Base-by-base conservation (phyloP, 305 asterid genomes). In the Fraxinus floribunda region DNA sequence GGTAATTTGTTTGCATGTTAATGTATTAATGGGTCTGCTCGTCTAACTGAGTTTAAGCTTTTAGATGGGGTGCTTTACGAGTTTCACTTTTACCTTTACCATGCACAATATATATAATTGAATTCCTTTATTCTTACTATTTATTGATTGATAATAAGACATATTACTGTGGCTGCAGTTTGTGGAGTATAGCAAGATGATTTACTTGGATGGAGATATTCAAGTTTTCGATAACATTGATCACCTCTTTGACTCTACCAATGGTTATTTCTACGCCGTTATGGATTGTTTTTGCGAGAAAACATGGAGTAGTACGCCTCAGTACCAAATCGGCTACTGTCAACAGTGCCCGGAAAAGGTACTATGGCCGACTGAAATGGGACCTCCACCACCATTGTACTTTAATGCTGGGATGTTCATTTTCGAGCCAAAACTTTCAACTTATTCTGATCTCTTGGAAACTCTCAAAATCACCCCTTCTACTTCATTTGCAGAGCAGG, bases 231-330 rank as follows among this genome's bases (percentile, higher is more conserved):
- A 79, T 72, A 85, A 85, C 20, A 78, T 85, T 5, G 87, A 85
- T 68, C 85, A 81, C 71, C 60, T 85, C 11, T 85, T 85, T 38
- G 85, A 85, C 9, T 79, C 68, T 78, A 83, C 87, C 0, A 83
- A 82, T 29, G 87, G 87, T 20, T 85, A 85, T 32, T 85, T 85
- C 0, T 85, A 85, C 2, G 83, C 71, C 1, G 87, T 85, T 2
- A 81, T 78, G 85, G 87, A 85, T 64, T 85, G 87, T 78, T 85
- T 85, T 80, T 85, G 87, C 34, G 87, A 85, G 87, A 24, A 78
- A 30, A 84, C 83, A 38, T 78, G 86, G 86, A 79, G 39, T n/a
- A 24, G 41, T 2, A 38, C 83, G 3, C 82, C 83, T 73, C 86
- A 83, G 16, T n/a, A 72, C 83, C 76, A 57, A 24, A 73, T 83